Evolutionary conservation across 2,329 filamentous ascomycete species (phyloP).

Genomic region (Septoria linicola): DNA sequence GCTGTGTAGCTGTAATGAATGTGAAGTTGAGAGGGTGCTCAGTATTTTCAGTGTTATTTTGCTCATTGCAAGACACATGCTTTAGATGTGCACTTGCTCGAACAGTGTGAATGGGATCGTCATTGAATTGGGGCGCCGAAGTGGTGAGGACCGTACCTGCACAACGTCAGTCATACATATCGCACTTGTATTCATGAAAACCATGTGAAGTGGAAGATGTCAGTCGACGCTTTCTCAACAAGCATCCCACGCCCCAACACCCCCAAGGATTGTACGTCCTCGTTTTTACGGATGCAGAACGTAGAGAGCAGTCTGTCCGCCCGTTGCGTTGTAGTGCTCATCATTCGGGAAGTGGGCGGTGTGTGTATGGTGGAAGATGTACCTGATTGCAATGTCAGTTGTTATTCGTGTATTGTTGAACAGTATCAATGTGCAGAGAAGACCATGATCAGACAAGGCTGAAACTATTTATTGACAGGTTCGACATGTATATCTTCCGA

Average conservation of each 20-base stretch:
- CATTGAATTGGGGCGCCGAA: slow-evolving; percentile 42
- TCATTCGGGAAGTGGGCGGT: slow-evolving; percentile 48
- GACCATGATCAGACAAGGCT: slow-evolving; percentile 64
- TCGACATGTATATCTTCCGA: slow-evolving; percentile 63
- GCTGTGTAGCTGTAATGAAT: no score
- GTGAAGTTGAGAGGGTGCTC: slow-evolving; percentile 37
- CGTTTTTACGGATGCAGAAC: slow-evolving; percentile 53
- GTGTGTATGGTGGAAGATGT: slow-evolving; percentile 16
- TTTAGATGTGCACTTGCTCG: slow-evolving; percentile 57
- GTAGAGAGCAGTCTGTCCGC: slow-evolving; percentile 64
- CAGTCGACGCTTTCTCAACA: slow-evolving; percentile 71
- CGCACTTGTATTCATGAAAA: not conserved
- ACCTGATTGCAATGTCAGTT: slow-evolving; percentile 35
- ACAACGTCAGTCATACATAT: slow-evolving; percentile 22
- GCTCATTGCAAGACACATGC: slow-evolving; percentile 56
- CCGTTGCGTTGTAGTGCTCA: slow-evolving; percentile 66
- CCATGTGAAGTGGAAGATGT: slow-evolving; percentile 36
- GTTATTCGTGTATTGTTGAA: slow-evolving; percentile 27
- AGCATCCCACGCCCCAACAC: slow-evolving; percentile 55
- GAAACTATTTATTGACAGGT: slow-evolving; percentile 63
- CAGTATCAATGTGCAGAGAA: slow-evolving; percentile 26
- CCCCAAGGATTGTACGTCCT: slow-evolving; percentile 65
- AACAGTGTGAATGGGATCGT: slow-evolving; percentile 75
- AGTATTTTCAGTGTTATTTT: slow-evolving; percentile 63
- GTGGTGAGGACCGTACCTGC: slow-evolving; percentile 22